phyloP scores from a whole-genome alignment of 1,284 basidiomycete species.

The Leccinum holopus region DNA sequence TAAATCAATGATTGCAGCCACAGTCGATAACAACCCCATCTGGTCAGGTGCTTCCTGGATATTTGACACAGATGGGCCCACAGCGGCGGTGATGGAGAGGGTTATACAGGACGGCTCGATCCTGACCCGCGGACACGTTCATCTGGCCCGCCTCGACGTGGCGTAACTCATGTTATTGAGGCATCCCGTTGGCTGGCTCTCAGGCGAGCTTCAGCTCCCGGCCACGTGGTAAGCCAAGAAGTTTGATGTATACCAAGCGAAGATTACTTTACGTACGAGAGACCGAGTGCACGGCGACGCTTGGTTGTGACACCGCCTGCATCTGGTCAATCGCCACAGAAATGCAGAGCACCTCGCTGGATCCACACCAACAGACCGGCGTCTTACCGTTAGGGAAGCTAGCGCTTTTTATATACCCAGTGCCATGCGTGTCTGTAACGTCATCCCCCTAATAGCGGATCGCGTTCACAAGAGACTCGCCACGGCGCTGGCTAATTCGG shows the following conservation, averaged over 20 bases:
- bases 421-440: neutral
- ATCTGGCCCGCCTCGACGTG: neutral
- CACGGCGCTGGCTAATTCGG: constrained; percentile 1
- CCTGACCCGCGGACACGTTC: neutral
- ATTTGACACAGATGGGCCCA: neutral
- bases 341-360: neutral
- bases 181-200: constrained; percentile 4
- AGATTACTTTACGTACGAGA: constrained; percentile 10
- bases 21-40: neutral
- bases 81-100: constrained; percentile 1
- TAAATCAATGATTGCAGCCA: neutral
- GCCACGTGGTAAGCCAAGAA: constrained; percentile 1
- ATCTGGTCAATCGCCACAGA: neutral
- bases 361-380: constrained; percentile 3
- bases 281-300: neutral
- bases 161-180: neutral
- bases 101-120: neutral
- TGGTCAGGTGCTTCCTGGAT: constrained; percentile 1
- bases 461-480: neutral
- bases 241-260: constrained; percentile 7
- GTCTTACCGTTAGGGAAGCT: neutral
- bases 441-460: neutral
- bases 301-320: neutral
- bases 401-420: neutral
- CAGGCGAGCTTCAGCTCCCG: neutral